Conservation (phyloP, 2,329 filamentous ascomycete species). For the Neonectria ditissima region DNA sequence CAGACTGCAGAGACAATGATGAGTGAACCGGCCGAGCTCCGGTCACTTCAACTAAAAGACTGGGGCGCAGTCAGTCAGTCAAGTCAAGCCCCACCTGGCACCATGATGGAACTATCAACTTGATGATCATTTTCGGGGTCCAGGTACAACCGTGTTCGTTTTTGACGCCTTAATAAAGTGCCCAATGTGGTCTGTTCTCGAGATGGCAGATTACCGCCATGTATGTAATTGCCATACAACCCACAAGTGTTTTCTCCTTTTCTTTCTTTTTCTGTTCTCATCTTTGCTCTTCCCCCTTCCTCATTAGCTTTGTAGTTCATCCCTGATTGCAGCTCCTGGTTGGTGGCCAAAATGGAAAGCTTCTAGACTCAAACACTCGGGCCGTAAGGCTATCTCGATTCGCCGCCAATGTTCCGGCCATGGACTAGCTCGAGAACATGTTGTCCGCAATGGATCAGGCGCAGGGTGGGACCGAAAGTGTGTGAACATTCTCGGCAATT, state of each 20-base stretch:
- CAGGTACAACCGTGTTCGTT: background rate
- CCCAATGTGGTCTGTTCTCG: background rate
- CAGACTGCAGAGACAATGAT: slow-evolving; percentile 10
- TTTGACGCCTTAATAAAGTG: background rate
- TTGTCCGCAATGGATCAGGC: slow-evolving; percentile 2
- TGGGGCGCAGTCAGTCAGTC: slow-evolving; percentile 1
- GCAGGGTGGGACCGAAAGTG: background rate
- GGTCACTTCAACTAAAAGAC: slow-evolving; percentile 27
- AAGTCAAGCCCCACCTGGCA: slow-evolving; percentile 13
- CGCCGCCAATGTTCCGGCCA: slow-evolving; percentile 27
- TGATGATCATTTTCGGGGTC: background rate
- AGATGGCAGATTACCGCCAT: no score
- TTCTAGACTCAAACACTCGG: slow-evolving; percentile 31
- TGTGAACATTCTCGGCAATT: background rate
- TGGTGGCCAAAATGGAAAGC: slow-evolving; percentile 36
- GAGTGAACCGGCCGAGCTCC: slow-evolving; percentile 30
- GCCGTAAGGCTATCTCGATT: slow-evolving; percentile 22
- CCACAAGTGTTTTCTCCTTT: background rate
- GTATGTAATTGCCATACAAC: background rate
- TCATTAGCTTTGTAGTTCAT: slow-evolving; percentile 3
- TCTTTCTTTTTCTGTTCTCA: background rate
- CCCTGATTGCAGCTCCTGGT: background rate
- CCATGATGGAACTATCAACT: slow-evolving; percentile 1
- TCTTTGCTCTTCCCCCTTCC: background rate
- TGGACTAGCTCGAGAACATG: slow-evolving; percentile 25